A percentile compares a stretch with the other conserved stretches of the same genome.
These are phyloP conservation scores for Penicillium verhagenii DNA, from an alignment of 495 filamentous ascomycete species.

Conservation along the genomic window DNA sequence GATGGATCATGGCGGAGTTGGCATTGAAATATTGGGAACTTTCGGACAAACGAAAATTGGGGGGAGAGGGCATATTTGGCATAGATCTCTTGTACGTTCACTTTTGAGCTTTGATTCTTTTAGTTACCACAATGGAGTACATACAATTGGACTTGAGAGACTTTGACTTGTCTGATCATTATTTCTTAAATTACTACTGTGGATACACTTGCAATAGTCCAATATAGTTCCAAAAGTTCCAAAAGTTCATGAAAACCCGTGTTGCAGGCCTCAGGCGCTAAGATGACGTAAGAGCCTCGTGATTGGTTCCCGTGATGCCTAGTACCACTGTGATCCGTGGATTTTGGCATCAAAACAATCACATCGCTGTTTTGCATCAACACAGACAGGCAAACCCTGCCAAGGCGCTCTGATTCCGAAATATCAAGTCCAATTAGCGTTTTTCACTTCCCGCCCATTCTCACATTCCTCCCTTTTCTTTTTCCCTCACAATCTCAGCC, in stretches of 20 bases:
- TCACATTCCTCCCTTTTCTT: slow-evolving; percentile 3
- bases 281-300: slow-evolving; percentile 21
- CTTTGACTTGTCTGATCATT: background rate
- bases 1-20: slow-evolving; percentile 8
- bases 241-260: background rate
- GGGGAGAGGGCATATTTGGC: background rate
- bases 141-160: background rate
- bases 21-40: background rate
- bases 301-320: slow-evolving; percentile 31
- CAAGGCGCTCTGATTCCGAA: slow-evolving; percentile 17
- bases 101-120: background rate
- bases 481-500: slow-evolving; percentile 5
- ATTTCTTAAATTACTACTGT: too few species aligned
- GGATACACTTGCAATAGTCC: background rate
- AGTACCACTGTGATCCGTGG: slow-evolving; percentile 40
- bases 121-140: background rate
- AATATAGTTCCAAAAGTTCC: background rate
- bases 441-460: background rate
- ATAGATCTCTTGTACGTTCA: background rate
- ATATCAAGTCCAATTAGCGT: background rate
- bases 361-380: slow-evolving; percentile 27
- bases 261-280: slow-evolving; percentile 13
- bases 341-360: slow-evolving; percentile 47
- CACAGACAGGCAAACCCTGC: slow-evolving; percentile 25
- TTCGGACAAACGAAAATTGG: background rate